phyloP scores from a whole-genome alignment of 2,329 filamentous ascomycete species.

The Cladosporium sphaerospermum region DNA sequence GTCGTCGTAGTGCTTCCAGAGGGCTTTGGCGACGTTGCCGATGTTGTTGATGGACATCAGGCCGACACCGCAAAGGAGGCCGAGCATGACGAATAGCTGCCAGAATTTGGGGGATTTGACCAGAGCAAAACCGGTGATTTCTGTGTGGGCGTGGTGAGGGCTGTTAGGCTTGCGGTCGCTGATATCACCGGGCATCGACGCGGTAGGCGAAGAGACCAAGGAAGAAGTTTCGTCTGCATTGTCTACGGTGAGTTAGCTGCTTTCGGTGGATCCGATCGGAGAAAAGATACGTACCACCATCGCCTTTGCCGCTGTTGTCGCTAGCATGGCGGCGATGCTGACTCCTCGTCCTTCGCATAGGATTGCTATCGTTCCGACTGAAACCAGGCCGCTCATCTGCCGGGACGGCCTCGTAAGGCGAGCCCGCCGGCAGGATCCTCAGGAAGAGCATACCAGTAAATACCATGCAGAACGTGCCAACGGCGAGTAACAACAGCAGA shows the following conservation, averaged over 20 bases:
- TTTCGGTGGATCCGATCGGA: background rate
- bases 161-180: slow-evolving; percentile 32
- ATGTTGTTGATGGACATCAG: slow-evolving; percentile 99
- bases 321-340: slow-evolving; percentile 12
- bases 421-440: slow-evolving; percentile 57
- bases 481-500: slow-evolving; percentile 73
- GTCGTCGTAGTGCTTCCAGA: slow-evolving; percentile 82
- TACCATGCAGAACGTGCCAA: slow-evolving; percentile 70
- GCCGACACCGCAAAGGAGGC: slow-evolving; percentile 83
- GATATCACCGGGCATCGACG: slow-evolving; percentile 49
- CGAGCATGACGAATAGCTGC: slow-evolving; percentile 83
- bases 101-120: slow-evolving; percentile 74
- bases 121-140: slow-evolving; percentile 79
- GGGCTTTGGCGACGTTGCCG: slow-evolving; percentile 74
- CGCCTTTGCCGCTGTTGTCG: slow-evolving; percentile 22
- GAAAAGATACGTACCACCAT: slow-evolving; percentile 56
- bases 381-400: slow-evolving; percentile 26
- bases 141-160: slow-evolving; percentile 61
- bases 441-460: slow-evolving; percentile 69
- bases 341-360: slow-evolving; percentile 43
- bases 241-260: slow-evolving; percentile 11
- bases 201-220: slow-evolving; percentile 58
- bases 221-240: slow-evolving; percentile 71
- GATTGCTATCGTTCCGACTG: slow-evolving; percentile 35
- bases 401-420: slow-evolving; percentile 52